A percentile compares a stretch with the other conserved stretches of the same genome.
Evolutionary conservation across 108 stramenopile species (phyloP).

Genomic region (Conticribra weissflogii): DNA sequence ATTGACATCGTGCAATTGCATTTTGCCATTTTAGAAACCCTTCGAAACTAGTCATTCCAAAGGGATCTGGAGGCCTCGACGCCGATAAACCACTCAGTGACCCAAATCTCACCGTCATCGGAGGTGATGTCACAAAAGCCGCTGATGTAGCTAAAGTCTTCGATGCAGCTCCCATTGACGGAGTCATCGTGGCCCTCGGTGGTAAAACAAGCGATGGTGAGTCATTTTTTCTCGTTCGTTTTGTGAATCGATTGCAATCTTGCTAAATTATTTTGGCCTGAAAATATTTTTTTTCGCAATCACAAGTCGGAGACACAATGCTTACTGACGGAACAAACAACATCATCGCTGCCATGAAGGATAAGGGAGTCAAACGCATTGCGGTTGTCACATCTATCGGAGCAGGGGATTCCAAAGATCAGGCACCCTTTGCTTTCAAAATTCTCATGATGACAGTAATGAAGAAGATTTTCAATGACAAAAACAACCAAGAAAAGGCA

Average conservation of each 20-base stretch:
- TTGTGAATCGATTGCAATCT: too few species aligned
- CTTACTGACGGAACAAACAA: constrained; percentile 93
- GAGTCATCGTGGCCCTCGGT: constrained; percentile 94
- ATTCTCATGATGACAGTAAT: constrained; percentile 96
- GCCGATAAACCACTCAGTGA: constrained; percentile 73
- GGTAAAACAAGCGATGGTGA: constrained; percentile 95
- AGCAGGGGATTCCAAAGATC: constrained; percentile 93
- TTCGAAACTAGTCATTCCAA: constrained; percentile 75
- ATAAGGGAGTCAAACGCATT: constrained; percentile 86
- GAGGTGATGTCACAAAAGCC: constrained; percentile 84
- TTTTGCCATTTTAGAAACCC: too few species aligned
- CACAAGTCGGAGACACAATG: constrained; percentile 90
- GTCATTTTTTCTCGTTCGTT: too few species aligned
- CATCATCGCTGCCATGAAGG: constrained; percentile 93
- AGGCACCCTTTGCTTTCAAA: constrained; percentile 94
- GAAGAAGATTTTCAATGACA: constrained; percentile 96
- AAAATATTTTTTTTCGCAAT: background rate
- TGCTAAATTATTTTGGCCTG: too few species aligned
- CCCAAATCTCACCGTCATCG: constrained; percentile 80
- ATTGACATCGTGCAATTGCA: too few species aligned
- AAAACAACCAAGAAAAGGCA: constrained; percentile 96
- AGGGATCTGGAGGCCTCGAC: constrained; percentile 80
- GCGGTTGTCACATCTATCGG: constrained; percentile 97
- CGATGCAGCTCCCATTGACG: constrained; percentile 76
- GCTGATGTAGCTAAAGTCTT: constrained; percentile 91